Conservation (phyloP, 208 protist species). For the Trichomonas gallinae region DNA sequence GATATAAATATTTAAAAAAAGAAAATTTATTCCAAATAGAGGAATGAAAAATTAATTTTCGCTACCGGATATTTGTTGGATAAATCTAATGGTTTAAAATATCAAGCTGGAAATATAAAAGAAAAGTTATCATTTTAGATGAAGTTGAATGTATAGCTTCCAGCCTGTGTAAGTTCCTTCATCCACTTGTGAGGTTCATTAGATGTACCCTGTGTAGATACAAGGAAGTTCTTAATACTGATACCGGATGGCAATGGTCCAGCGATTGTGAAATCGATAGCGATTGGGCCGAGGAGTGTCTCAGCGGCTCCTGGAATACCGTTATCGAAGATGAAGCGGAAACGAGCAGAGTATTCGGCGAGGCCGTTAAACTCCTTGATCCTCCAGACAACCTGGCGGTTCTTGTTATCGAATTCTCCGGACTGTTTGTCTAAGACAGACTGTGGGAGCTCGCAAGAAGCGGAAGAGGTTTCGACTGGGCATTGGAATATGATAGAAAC, state of each 20-base stretch:
- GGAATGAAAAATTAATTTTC: too few species aligned
- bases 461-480: not conserved
- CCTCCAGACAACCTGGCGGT: not conserved
- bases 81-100: not conserved
- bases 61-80: too few species aligned
- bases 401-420: not conserved
- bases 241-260: not conserved
- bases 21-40: too few species aligned
- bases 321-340: not conserved
- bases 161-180: not conserved
- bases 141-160: conserved; percentile 20
- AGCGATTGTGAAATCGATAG: not conserved
- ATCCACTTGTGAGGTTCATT: not conserved
- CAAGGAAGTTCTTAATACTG: not conserved
- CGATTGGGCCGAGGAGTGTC: not conserved
- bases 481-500: conserved; percentile 17
- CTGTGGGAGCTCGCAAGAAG: not conserved
- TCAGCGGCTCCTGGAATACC: not conserved
- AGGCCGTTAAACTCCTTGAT: conserved; percentile 6
- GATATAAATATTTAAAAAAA: too few species aligned
- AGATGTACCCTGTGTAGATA: not conserved
- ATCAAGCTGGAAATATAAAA: not conserved
- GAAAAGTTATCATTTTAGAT: not conserved
- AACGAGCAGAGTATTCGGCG: not conserved
- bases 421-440: not conserved